Base-by-base conservation (phyloP, 169 alveolate species). In the Cryptosporidium sp. region DNA sequence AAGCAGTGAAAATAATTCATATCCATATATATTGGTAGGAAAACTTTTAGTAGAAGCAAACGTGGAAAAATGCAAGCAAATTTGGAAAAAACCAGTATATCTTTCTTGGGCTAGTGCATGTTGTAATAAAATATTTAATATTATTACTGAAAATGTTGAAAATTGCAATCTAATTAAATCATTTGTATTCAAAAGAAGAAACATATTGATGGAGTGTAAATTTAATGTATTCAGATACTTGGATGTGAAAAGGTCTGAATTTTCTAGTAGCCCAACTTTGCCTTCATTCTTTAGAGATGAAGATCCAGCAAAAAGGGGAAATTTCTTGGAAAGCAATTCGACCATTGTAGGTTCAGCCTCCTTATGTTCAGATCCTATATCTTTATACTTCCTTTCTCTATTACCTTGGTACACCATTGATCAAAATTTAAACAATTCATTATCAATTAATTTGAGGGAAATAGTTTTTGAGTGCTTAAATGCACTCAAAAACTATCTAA, bases 221-320 rank as follows among this genome's bases (percentile, higher is more conserved):
- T 80, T 80, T 39, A 80, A 80, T 80, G 74, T 80, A 29, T 80
- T 80, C 68, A 80, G 89, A 50, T 80, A 80, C 45, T 16, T 65
- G 23, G 89, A 80, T 80, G 75, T 80, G 2, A 59, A 55, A 21
- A 62, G 18, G 23, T 62, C 89, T 10, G 89, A 80, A 80, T 80
- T 80, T 80, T 80, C 80, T 14, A 35, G 18, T n/a, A 59, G 39
- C 33, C 69, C 75, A 26, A 62, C 75, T 4, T 26, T 59, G 18
- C 89, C 89, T 16, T n/a, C 37, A 80, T 80, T 61, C 29, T 80
- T 80, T 39, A 59, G 89, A 67, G 67, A 62, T 23, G 75, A 80
- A 37, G 3, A 65, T 43, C 39, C 45, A 35, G 9, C 12, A 26
- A 43, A 14, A 23, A 16, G 50, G 1, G 7, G 0, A 7, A 58